Conservation (phyloP, 2,329 filamentous ascomycete species). For the Sarocladium strictum region DNA sequence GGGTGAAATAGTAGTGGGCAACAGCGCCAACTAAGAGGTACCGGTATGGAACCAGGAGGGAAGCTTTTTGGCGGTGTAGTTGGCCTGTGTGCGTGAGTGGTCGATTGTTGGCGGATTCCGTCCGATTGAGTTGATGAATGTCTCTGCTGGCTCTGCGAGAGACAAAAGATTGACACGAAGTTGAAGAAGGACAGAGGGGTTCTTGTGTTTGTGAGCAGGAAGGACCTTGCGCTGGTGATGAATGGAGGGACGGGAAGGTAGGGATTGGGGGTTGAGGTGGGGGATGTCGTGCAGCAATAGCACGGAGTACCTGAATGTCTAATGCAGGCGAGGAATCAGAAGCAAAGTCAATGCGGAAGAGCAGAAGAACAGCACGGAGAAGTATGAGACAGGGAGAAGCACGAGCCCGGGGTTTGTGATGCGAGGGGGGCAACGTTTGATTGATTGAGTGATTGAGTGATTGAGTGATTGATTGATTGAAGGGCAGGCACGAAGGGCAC, state of each 20-base stretch:
- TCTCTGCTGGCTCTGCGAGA: too few relatives aligned
- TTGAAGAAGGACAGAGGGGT: too few relatives aligned
- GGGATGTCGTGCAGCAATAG: conserved; percentile 7
- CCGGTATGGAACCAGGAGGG: conserved; percentile 1
- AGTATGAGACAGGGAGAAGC: neutral
- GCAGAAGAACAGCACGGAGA: neutral
- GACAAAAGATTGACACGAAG: too few relatives aligned
- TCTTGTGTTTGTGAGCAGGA: too few relatives aligned
- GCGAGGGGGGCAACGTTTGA: too few relatives aligned
- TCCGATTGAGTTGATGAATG: too few relatives aligned
- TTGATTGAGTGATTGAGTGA: too few relatives aligned
- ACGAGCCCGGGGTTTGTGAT: neutral
- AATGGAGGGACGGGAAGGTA: conserved; percentile 4
- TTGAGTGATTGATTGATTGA: too few relatives aligned
- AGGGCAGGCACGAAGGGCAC: neutral
- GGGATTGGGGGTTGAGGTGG: neutral
- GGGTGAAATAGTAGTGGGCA: neutral
- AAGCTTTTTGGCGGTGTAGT: conserved; percentile 2
- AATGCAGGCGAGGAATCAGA: neutral
- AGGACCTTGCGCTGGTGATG: neutral
- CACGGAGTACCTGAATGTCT: neutral
- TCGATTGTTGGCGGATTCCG: too few relatives aligned
- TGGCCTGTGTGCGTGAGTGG: too few relatives aligned
- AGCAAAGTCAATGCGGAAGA: neutral
- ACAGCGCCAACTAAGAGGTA: neutral